Conservation (phyloP, 129 eudicot genomes). For the Glebionis coronaria region DNA sequence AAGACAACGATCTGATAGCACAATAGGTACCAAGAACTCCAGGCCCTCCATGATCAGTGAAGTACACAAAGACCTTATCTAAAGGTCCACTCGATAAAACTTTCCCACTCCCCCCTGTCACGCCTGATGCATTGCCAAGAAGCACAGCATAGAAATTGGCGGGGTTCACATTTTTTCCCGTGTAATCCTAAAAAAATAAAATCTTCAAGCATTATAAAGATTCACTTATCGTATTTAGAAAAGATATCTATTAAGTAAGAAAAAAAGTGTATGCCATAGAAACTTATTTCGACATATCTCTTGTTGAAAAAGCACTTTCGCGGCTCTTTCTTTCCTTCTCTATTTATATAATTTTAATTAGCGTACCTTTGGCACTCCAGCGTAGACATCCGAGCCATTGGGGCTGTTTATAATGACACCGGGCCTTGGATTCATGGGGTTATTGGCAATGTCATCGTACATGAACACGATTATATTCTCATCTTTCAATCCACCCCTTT, state of each 20-base stretch:
- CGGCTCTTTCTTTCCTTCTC: too few relatives aligned
- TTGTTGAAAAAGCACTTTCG: too few relatives aligned
- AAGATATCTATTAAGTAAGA: too few relatives aligned
- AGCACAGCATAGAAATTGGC: conserved; percentile 65
- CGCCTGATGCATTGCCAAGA: conserved; percentile 53
- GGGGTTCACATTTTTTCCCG: conserved; percentile 62
- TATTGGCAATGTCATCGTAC: conserved; percentile 84
- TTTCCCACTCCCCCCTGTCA: conserved; percentile 86
- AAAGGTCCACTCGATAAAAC: conserved; percentile 60
- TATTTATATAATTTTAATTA: neutral
- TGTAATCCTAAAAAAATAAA: conserved; percentile 60
- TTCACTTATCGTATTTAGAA: neutral
- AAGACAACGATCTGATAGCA: neutral
- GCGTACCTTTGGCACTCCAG: conserved; percentile 87
- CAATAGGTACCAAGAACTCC: conserved; percentile 62
- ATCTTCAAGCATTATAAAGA: neutral
- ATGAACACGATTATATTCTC: conserved; percentile 85
- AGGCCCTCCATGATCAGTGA: conserved; percentile 91
- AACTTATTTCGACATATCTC: too few relatives aligned
- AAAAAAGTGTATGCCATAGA: too few relatives aligned
- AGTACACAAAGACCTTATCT: conserved; percentile 70
- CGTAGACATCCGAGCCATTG: conserved; percentile 66
- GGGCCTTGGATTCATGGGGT: conserved; percentile 56
- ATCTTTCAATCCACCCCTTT: conserved; percentile 81
- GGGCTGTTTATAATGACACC: conserved; percentile 83